Evolutionary conservation across 2,329 filamentous ascomycete species (phyloP), one percentile per base, ranked within the genome.

Genomic region (Colletotrichum tanaceti): DNA sequence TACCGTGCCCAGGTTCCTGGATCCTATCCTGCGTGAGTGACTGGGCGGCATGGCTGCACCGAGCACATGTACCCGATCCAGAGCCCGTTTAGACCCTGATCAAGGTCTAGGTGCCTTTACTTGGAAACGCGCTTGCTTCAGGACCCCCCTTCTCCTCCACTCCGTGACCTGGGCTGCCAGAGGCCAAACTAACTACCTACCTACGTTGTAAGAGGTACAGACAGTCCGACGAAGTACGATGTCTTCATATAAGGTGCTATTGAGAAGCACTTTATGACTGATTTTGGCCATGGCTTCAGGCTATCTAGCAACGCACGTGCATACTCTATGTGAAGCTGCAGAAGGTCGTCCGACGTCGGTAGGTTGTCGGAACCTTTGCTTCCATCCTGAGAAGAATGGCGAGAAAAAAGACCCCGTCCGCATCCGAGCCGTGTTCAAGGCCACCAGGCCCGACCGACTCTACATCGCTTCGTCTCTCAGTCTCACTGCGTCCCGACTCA

Each of bases 61-160:
- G 49, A 18, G 20, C 18, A n/a, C 32, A 35, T 43, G 35, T 41
- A 63, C 61, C 43, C 35, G 20, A 41, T n/a, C 38, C 41, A n/a
- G 20, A 58, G 35, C 44, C 28, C 35, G 24, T 39, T 24, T n/a
- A 44, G 38, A 65, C n/a, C 32, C 24, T 35, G 20, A 22, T 18
- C 47, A 39, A 61, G 57, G 63, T 65, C 57, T 9, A 47, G 63
- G 49, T 54, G 61, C 63, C 63, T 65, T 61, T 20, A 41, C 39
- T 63, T 67, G 64, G 59, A 67, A 63, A 63, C 64, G 64, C 52
- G 59, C 59, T 58, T 63, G 64, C 50, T 63, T 67, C 59, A 58
- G n/a, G 24, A 63, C 32, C 32, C 32, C 32, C 28, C 9, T 32
- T 7, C 28, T 7, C 7, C 32, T 35, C 32, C 32, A 35, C 32